Conservation (phyloP, 2,329 filamentous ascomycete genomes). For the Fusarium subtropicale region DNA sequence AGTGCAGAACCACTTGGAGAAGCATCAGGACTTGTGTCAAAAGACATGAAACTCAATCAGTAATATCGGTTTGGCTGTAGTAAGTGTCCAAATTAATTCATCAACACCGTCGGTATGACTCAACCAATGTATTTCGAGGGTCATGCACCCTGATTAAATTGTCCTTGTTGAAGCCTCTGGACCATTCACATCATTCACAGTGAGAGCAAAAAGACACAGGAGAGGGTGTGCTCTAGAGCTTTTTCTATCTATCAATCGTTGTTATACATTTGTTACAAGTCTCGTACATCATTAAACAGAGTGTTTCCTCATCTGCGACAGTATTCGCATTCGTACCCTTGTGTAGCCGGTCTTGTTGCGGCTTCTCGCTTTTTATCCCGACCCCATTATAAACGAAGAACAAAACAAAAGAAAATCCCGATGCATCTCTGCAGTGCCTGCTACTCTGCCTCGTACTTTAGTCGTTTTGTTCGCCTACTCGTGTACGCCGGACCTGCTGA, state of each 20-base stretch:
- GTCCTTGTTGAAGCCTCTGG: neutral
- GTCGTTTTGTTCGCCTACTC: no score
- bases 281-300: conserved; percentile 3
- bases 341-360: neutral
- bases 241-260: conserved; percentile 4
- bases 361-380: neutral
- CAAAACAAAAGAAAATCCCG: neutral
- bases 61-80: neutral
- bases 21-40: neutral
- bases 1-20: no score
- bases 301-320: neutral
- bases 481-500: no score
- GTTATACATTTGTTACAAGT: conserved; percentile 7
- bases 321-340: neutral
- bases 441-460: neutral
- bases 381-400: neutral
- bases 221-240: neutral
- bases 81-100: neutral
- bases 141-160: neutral
- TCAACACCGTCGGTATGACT: neutral
- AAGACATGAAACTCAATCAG: neutral
- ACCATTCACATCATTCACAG: neutral
- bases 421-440: neutral
- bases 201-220: neutral
- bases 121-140: neutral